Conservation (phyloP, 1,139 yeast species). For the Kazachstania sp. region DNA sequence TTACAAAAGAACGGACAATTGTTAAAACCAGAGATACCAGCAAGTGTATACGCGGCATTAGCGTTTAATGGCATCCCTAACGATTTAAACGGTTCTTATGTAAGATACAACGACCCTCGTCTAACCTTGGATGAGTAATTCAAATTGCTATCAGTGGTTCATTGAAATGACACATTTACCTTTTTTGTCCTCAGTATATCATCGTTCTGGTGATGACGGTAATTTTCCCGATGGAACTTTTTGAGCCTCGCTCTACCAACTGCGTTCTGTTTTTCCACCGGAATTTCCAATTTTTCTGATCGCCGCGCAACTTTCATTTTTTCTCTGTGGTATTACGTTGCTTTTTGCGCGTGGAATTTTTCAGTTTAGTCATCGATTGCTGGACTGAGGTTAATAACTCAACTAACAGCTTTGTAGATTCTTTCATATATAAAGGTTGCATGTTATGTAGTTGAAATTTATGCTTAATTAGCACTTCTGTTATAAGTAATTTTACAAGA, state of each 20-base stretch:
- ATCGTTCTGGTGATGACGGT: background rate
- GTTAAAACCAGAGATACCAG: conserved; percentile 63
- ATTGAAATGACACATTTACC: background rate
- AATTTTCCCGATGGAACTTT: background rate
- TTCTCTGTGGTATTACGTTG: too few relatives aligned
- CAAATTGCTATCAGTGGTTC: background rate
- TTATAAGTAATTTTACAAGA: too few relatives aligned
- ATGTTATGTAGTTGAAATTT: too few relatives aligned
- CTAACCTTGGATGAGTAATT: conserved; percentile 13
- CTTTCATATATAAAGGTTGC: too few relatives aligned
- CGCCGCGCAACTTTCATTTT: too few relatives aligned
- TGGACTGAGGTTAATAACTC: too few relatives aligned
- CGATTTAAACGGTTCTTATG: conserved; percentile 52
- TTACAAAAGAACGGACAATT: conserved; percentile 49
- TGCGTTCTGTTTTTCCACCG: background rate
- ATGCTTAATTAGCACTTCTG: too few relatives aligned
- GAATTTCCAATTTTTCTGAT: background rate
- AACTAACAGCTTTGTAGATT: too few relatives aligned
- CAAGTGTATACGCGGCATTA: conserved; percentile 53
- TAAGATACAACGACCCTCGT: conserved; percentile 48
- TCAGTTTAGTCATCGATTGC: too few relatives aligned
- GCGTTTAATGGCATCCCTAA: conserved; percentile 49
- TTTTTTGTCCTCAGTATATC: background rate
- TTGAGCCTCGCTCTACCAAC: too few relatives aligned
- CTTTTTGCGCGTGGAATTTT: too few relatives aligned